These are phyloP conservation scores for Scedosporium boydii DNA, from an alignment of 2,329 filamentous ascomycete species.

Conservation along the genomic window DNA sequence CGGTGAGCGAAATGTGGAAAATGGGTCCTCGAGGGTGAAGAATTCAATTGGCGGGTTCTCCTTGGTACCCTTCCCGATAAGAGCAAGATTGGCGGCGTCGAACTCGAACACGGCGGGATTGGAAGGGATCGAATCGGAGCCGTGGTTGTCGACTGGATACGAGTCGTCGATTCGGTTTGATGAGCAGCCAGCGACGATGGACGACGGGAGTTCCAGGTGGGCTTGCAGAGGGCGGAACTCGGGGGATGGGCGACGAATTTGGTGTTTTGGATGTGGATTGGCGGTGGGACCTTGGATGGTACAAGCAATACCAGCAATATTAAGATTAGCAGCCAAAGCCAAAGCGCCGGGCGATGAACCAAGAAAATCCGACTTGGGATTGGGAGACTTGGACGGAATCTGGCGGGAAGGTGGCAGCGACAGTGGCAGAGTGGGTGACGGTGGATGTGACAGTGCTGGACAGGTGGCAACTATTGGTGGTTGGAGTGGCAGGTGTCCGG, in stretches of 20 bases:
- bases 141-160: background rate
- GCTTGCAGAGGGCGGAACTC: background rate
- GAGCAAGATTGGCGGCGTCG: background rate
- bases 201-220: background rate
- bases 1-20: constrained; percentile 6
- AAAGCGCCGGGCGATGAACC: background rate
- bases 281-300: background rate
- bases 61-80: too few species aligned
- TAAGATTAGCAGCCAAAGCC: background rate
- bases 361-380: background rate
- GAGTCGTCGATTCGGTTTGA: constrained; percentile 1
- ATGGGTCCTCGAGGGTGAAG: background rate
- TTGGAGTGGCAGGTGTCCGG: background rate
- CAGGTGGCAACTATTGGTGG: background rate
- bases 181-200: constrained; percentile 1
- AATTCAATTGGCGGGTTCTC: constrained; percentile 4
- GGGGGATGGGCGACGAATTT: background rate
- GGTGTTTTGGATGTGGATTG: background rate
- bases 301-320: background rate
- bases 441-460: background rate
- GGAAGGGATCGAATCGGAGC: background rate
- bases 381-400: too few species aligned
- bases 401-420: background rate
- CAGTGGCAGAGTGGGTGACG: background rate
- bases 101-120: background rate